phyloP scores from a whole-genome alignment of 2,329 filamentous ascomycete genomes.

The Aspergillaceae sp. region DNA sequence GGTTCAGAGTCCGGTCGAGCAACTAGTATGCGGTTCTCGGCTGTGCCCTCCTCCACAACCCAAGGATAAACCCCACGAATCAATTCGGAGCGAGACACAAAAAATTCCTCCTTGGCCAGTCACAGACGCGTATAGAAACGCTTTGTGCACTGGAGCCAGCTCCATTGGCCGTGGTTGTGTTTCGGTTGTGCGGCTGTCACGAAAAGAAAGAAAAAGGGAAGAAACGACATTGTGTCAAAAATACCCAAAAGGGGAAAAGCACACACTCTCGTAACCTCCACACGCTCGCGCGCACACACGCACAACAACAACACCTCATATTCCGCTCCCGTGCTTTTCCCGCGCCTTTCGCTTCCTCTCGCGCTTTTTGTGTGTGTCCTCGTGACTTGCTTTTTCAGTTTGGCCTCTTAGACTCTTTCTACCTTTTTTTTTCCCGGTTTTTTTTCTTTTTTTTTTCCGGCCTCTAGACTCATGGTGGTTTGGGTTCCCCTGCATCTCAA shows the following conservation, averaged over 20 bases:
- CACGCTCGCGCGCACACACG: too few relatives aligned
- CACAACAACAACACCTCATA: not conserved
- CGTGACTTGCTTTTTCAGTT: not conserved
- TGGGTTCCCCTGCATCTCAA: not conserved
- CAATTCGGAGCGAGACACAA: too few relatives aligned
- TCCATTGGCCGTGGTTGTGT: too few relatives aligned
- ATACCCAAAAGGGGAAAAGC: conserved; percentile 1
- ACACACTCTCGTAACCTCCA: not conserved
- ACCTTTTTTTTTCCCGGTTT: not conserved
- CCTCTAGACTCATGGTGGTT: not conserved
- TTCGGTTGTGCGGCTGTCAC: conserved; percentile 6
- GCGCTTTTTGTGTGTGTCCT: conserved; percentile 2
- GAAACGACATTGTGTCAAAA: not conserved
- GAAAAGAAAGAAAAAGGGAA: not conserved
- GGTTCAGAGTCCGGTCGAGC: too few relatives aligned
- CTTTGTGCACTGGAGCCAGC: too few relatives aligned
- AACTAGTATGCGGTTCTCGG: too few relatives aligned
- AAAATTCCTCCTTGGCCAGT: not conserved
- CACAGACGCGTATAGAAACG: not conserved
- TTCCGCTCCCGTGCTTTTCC: conserved; percentile 3
- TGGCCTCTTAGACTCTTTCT: not conserved
- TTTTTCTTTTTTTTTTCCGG: not conserved
- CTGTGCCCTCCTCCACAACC: too few relatives aligned
- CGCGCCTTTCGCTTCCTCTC: conserved; percentile 1
- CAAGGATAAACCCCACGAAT: too few relatives aligned